Conservation (phyloP, 169 alveolate species). For the Neospora caninum region DNA sequence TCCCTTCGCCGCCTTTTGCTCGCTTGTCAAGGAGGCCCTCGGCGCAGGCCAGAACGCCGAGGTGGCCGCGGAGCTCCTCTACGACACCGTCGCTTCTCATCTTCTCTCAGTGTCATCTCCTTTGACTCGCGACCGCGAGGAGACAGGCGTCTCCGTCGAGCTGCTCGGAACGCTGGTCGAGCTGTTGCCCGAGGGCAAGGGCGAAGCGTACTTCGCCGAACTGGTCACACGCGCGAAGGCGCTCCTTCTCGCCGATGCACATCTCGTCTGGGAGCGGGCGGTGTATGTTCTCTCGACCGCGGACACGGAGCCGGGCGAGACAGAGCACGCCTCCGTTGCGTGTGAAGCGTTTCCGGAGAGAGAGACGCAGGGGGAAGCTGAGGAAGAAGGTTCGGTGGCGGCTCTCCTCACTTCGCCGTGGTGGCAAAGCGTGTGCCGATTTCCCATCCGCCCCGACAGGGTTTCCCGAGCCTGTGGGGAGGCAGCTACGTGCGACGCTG, state of each 20-base stretch:
- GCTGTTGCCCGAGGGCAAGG: background rate
- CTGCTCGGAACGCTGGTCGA: background rate
- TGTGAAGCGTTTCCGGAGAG: too few species aligned
- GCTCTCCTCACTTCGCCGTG: background rate
- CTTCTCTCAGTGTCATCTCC: background rate
- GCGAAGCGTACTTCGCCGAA: background rate
- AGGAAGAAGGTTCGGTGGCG: constrained; percentile 1
- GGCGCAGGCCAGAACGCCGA: background rate
- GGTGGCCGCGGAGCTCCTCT: background rate
- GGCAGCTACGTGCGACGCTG: too few species aligned
- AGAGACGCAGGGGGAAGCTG: too few species aligned
- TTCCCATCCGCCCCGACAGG: too few species aligned
- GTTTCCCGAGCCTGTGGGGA: too few species aligned
- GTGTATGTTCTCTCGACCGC: background rate
- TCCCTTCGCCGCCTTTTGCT: background rate
- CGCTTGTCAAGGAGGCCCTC: background rate
- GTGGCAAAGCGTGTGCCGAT: too few species aligned
- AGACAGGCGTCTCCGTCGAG: background rate
- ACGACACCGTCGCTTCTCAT: constrained; percentile 1
- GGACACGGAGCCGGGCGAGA: background rate
- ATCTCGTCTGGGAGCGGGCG: background rate
- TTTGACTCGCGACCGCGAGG: background rate
- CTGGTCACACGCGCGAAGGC: background rate
- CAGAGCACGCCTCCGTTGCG: background rate
- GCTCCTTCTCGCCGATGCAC: background rate